Percentiles rank a stretch among this genome's conserved stretches.
Evolutionary conservation across 108 stramenopile genomes (phyloP).

Genomic region (Aureococcus anophagefferens): DNA sequence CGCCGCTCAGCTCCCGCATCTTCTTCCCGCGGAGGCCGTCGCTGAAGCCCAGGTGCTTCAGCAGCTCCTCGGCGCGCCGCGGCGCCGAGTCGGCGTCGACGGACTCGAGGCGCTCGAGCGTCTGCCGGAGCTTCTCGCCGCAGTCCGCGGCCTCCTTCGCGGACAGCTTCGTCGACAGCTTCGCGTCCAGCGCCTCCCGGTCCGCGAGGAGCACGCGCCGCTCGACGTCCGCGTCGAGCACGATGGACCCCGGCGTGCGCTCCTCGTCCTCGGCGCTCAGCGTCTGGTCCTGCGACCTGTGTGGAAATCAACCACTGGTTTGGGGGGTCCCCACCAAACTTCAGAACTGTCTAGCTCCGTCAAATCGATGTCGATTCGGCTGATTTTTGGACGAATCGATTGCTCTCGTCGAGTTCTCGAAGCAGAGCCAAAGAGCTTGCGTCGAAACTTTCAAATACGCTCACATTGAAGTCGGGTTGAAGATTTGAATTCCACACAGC

Average conservation of each 20-base stretch:
- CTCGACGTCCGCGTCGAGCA: conserved; percentile 56
- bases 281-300: conserved; percentile 46
- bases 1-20: conserved; percentile 44
- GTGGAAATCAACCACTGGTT: too few relatives aligned
- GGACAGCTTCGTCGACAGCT: not conserved
- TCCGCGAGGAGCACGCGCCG: conserved; percentile 36
- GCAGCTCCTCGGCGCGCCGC: conserved; percentile 47
- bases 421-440: too few relatives aligned
- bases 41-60: conserved; percentile 50
- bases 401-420: too few relatives aligned
- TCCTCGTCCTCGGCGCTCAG: conserved; percentile 18
- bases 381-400: too few relatives aligned
- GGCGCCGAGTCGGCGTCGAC: conserved; percentile 51
- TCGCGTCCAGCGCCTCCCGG: conserved; percentile 9
- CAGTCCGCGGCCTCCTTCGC: conserved; percentile 18
- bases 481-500: too few relatives aligned
- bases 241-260: conserved; percentile 39
- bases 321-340: too few relatives aligned
- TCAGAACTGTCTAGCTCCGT: too few relatives aligned
- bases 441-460: too few relatives aligned
- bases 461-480: too few relatives aligned
- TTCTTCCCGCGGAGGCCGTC: conserved; percentile 34
- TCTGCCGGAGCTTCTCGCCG: not conserved
- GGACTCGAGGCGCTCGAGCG: conserved; percentile 32
- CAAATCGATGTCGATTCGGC: too few relatives aligned